Conservation (phyloP, 192 early-diverging fungal genomes). For the Gamsiella multidivaricata region DNA sequence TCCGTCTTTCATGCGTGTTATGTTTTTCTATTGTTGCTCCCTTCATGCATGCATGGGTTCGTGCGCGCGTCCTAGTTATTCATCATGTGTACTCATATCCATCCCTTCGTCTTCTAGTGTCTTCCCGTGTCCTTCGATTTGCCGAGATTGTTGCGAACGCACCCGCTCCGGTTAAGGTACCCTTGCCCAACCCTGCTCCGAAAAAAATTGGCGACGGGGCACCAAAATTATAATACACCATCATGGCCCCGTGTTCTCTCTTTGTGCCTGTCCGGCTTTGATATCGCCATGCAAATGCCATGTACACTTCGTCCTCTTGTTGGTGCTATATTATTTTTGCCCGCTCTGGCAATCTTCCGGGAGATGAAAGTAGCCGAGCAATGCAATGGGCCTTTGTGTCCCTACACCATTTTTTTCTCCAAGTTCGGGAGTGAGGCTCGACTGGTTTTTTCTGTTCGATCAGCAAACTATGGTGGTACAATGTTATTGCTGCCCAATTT, state of each 20-base stretch:
- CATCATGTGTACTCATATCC: background rate
- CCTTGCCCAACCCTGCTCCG: slow-evolving; percentile 37
- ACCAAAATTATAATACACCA: slow-evolving; percentile 46
- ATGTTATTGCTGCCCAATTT: too few species aligned
- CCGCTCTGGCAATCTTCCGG: too few species aligned
- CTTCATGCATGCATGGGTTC: background rate
- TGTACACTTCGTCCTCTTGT: background rate
- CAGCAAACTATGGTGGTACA: too few species aligned
- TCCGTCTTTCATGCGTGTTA: too few species aligned
- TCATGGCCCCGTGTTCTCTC: background rate
- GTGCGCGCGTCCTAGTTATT: background rate
- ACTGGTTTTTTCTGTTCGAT: too few species aligned
- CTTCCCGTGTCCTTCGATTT: slow-evolving; percentile 63
- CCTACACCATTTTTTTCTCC: too few species aligned
- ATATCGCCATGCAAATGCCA: background rate
- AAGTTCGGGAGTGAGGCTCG: too few species aligned
- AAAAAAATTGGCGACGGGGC: slow-evolving; percentile 46
- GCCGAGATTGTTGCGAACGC: slow-evolving; percentile 66
- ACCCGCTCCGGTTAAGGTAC: slow-evolving; percentile 52
- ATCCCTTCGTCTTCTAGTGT: slow-evolving; percentile 43
- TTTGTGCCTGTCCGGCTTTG: background rate
- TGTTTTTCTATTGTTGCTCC: background rate
- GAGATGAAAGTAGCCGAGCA: background rate
- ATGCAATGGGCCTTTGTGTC: background rate
- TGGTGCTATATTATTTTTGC: too few species aligned